These are phyloP conservation scores for Xanthoconium purpureum DNA, from an alignment of 768 basidiomycete genomes.

Conservation along the genomic window DNA sequence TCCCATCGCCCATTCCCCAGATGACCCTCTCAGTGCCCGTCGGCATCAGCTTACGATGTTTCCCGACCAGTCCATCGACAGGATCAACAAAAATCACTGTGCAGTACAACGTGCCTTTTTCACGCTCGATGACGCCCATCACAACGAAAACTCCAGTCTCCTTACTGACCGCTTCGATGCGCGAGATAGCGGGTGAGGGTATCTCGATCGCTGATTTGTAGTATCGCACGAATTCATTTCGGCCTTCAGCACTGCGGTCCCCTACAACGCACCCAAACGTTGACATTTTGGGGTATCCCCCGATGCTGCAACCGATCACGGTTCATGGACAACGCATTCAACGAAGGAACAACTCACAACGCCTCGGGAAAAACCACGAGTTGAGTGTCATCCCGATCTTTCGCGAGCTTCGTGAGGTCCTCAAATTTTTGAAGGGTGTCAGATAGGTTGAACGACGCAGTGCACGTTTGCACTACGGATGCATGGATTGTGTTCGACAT, in stretches of 20 bases:
- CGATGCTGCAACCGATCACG: conserved; percentile 36
- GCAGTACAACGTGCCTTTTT: conserved; percentile 60
- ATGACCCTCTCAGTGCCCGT: conserved; percentile 58
- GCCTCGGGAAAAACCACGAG: conserved; percentile 58
- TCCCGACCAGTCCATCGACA: conserved; percentile 48
- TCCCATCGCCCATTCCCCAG: conserved; percentile 60
- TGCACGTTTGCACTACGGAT: conserved; percentile 53
- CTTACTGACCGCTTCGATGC: conserved; percentile 47
- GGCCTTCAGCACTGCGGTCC: conserved; percentile 45
- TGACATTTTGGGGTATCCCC: conserved; percentile 60
- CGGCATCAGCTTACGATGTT: conserved; percentile 63
- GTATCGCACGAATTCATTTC: conserved; percentile 59
- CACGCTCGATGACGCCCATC: conserved; percentile 58
- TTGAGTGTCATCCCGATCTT: conserved; percentile 44
- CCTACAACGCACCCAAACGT: conserved; percentile 45
- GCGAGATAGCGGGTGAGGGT: conserved; percentile 47
- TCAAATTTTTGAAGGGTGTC: conserved; percentile 52
- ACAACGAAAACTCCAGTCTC: conserved; percentile 53
- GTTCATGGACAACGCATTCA: not conserved
- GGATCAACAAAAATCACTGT: conserved; percentile 57
- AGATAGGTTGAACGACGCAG: conserved; percentile 42
- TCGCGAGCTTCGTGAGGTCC: conserved; percentile 42
- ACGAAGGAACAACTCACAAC: conserved; percentile 39
- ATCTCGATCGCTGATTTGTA: conserved; percentile 53
- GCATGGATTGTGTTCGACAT: conserved; percentile 40